Base-by-base conservation (phyloP, 1,139 yeast genomes). In the Geotrichum restrictum region DNA sequence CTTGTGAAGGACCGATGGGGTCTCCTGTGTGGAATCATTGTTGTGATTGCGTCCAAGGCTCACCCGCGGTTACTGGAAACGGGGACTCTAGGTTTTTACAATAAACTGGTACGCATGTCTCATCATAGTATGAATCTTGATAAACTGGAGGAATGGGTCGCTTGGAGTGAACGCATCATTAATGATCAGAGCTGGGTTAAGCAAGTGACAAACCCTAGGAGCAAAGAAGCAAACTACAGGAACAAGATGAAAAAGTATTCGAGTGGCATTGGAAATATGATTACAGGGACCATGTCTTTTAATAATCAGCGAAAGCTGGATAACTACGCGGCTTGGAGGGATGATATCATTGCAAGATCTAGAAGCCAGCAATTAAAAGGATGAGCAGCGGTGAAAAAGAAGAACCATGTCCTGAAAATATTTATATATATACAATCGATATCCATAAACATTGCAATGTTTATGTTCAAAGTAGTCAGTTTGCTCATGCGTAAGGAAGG, bases 1-100 rank as follows among this genome's bases (percentile, higher is more conserved):
- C 62, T 69, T 11, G 72, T 69, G 7, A 65, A 64, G 39, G 73
- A 70, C 47, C 54, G 63, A 27, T 69, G 73, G 73, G 71, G 70
- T 1, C 59, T 70, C 13, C 54, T 69, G 32, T 60, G 66, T 40
- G 74, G 73, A 4, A 57, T 69, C 33, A 57, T 65, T 29, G 64
- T 61, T 40, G 68, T 68, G 1, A 56, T 70, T 14, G 56, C 63
- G 21, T 55, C 60, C 10, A 60, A 69, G 24, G 68, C 68, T 1
- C 69, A 67, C 50, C 72, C 72, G 4, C 60, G 59, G 5, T 45
- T 63, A 43, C 43, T 52, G 45, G 47, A 54, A 37, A 46, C 32
- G 14, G 53, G 54, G 19, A 27, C 54, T 16, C 49, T 32, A 22
- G 53, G 52, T 18, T 55, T 44, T 56, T 43, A 55, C 41, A 42